phyloP scores from a whole-genome alignment of 2,329 filamentous ascomycete species.

The Tolypocladium ophioglossoides region DNA sequence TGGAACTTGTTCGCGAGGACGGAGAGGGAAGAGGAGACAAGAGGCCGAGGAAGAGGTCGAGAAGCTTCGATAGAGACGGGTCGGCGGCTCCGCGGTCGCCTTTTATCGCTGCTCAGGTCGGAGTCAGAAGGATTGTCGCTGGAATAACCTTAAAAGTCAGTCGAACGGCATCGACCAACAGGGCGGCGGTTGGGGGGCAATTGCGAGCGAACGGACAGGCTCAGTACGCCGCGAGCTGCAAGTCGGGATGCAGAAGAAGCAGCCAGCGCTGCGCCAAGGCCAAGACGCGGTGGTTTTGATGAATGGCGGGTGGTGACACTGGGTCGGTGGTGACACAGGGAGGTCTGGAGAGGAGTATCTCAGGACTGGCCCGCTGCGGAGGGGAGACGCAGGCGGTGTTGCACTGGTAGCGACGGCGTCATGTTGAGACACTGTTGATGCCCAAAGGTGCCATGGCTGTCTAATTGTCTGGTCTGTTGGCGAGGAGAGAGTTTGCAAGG shows the following conservation, averaged over 20 bases:
- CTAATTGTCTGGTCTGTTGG: neutral
- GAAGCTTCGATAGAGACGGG: neutral
- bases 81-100: neutral
- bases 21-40: neutral
- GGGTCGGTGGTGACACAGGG: neutral
- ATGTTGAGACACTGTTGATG: neutral
- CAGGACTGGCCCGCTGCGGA: neutral
- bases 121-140: neutral
- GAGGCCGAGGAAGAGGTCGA: neutral
- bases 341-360: neutral
- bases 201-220: constrained; percentile 2
- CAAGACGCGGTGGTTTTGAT: neutral
- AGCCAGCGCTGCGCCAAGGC: constrained; percentile 2
- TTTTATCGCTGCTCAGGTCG: neutral
- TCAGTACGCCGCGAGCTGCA: constrained; percentile 5
- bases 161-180: neutral
- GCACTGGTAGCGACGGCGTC: neutral
- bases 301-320: neutral
- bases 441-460: neutral
- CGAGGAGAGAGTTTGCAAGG: neutral
- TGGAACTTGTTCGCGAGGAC: neutral
- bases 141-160: constrained; percentile 7
- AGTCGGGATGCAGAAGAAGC: neutral
- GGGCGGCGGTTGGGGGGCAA: neutral
- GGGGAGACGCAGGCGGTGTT: neutral